Conservation (phyloP, 805 yeast genomes). For the Myxozyma sirexii region DNA sequence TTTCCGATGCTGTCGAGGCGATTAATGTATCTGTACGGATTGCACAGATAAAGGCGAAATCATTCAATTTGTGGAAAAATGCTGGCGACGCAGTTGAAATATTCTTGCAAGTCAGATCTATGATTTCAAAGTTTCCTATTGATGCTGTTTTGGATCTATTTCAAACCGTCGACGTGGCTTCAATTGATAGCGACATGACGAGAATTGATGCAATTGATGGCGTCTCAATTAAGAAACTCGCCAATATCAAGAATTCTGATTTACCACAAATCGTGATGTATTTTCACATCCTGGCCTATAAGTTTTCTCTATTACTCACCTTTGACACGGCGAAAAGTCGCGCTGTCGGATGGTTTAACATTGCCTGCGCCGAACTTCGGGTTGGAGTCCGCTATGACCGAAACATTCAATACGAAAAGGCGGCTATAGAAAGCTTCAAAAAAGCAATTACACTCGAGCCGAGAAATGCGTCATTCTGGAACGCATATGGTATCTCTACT, state of each 20-base stretch:
- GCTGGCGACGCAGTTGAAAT: constrained; percentile 60
- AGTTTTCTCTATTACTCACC: constrained; percentile 20
- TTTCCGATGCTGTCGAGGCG: constrained; percentile 51
- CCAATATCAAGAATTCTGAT: not conserved
- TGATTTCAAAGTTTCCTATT: constrained; percentile 55
- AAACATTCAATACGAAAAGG: constrained; percentile 38
- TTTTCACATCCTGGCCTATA: constrained; percentile 25
- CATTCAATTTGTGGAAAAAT: constrained; percentile 48
- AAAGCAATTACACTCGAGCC: constrained; percentile 73
- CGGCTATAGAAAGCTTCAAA: constrained; percentile 61
- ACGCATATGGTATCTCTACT: constrained; percentile 76
- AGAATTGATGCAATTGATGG: constrained; percentile 32
- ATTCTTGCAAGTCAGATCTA: constrained; percentile 58
- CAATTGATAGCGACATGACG: constrained; percentile 1
- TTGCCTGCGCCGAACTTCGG: constrained; percentile 53
- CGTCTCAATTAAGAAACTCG: constrained; percentile 7
- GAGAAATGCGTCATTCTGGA: constrained; percentile 75
- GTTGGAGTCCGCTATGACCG: constrained; percentile 50
- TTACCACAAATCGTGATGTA: not conserved
- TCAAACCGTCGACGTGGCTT: not conserved
- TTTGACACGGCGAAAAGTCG: constrained; percentile 10
- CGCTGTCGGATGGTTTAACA: constrained; percentile 56
- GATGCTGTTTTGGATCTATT: constrained; percentile 41
- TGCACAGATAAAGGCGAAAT: constrained; percentile 31
- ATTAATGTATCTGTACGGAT: constrained; percentile 50